Percentiles rank a stretch among this genome's conserved stretches.
Conservation (phyloP, 306 rosid genomes). For the Casuarina equisetifolia region DNA sequence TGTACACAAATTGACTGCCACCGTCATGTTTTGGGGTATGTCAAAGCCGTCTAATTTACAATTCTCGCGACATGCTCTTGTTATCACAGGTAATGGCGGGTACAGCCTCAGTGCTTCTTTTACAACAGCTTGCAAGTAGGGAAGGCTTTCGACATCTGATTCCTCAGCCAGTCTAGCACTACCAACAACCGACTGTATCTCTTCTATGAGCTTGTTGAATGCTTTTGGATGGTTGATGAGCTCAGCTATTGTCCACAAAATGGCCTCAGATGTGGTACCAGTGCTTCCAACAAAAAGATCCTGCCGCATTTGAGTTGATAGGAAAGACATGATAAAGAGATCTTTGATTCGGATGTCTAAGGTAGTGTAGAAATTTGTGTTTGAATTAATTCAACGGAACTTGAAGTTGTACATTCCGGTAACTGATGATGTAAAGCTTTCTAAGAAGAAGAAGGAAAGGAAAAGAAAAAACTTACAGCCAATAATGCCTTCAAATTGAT, state of each 20-base stretch:
- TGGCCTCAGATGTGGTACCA: conserved; percentile 44
- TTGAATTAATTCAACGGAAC: no score
- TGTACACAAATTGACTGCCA: conserved; percentile 48
- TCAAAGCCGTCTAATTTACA: conserved; percentile 43
- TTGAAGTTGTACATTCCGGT: no score
- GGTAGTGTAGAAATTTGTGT: no score
- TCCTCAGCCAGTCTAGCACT: conserved; percentile 43
- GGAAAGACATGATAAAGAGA: no score
- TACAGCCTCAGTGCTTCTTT: conserved; percentile 46
- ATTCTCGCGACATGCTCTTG: conserved; percentile 38
- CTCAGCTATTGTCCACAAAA: conserved; percentile 54
- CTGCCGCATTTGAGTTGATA: conserved; percentile 13
- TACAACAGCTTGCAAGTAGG: conserved; percentile 48
- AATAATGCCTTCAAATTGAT: conserved; percentile 53
- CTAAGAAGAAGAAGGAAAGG: neutral
- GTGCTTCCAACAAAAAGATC: conserved; percentile 55
- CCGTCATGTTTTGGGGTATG: conserved; percentile 36
- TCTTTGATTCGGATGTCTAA: no score
- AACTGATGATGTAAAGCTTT: no score
- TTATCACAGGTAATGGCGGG: conserved; percentile 39
- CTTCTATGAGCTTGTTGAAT: conserved; percentile 42
- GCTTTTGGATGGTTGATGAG: conserved; percentile 47
- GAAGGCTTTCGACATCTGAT: conserved; percentile 37
- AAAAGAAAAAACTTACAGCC: conserved; percentile 27
- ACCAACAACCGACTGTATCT: conserved; percentile 32